Percentiles rank a stretch among this genome's conserved stretches.
phyloP scores from a whole-genome alignment of 2,329 filamentous ascomycete species.

The Epichloe hybrida region DNA sequence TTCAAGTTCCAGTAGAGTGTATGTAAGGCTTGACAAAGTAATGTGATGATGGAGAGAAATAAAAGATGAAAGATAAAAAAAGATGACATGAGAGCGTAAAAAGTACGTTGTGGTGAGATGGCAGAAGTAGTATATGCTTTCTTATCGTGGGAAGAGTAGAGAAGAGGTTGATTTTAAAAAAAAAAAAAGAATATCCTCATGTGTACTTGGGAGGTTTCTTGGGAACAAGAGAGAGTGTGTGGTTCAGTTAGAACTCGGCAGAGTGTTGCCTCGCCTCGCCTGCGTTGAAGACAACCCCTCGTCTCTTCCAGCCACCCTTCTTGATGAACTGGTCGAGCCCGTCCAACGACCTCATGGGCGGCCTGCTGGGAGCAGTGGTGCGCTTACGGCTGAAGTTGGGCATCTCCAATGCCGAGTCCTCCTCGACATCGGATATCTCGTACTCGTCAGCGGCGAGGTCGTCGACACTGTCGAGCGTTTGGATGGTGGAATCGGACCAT shows the following conservation, averaged over 20 bases:
- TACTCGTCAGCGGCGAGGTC: constrained; percentile 8
- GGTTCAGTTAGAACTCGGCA: background rate
- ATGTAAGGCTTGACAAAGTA: background rate
- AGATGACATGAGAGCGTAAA: background rate
- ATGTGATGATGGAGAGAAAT: background rate
- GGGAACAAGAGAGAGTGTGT: too few species aligned
- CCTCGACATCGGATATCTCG: constrained; percentile 9
- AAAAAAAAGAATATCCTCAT: too few species aligned
- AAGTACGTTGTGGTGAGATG: background rate
- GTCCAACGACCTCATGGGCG: constrained; percentile 25
- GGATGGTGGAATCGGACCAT: constrained; percentile 31
- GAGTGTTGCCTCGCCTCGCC: constrained; percentile 12
- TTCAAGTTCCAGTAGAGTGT: background rate
- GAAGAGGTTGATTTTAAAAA: too few species aligned
- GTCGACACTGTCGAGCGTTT: constrained; percentile 15
- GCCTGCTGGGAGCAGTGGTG: constrained; percentile 17
- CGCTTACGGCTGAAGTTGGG: constrained; percentile 25
- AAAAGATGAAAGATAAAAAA: background rate
- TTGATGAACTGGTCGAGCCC: constrained; percentile 28
- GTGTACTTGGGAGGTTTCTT: too few species aligned
- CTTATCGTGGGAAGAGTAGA: too few species aligned
- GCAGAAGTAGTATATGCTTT: background rate
- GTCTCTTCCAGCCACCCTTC: constrained; percentile 30
- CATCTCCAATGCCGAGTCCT: constrained; percentile 10
- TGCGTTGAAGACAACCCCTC: constrained; percentile 26